phyloP scores from a whole-genome alignment of 1,284 basidiomycete species.

The Naganishia albida region DNA sequence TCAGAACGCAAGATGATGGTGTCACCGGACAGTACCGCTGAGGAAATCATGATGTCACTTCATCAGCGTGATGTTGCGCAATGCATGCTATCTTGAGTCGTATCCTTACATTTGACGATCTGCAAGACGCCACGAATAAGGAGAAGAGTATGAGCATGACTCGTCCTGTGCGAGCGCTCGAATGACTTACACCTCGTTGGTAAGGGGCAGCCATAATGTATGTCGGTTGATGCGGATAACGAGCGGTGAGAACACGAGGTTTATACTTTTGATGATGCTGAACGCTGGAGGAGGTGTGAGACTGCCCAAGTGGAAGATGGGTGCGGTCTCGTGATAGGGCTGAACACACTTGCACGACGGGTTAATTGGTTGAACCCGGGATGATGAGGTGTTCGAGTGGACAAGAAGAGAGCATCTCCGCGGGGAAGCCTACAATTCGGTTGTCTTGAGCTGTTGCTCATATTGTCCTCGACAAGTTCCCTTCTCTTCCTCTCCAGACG shows the following conservation, averaged over 20 bases:
- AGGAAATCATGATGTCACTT: background rate
- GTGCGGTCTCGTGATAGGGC: too few species aligned
- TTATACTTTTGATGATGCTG: too few species aligned
- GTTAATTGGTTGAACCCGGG: background rate
- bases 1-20: slow-evolving; percentile 74
- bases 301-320: too few species aligned
- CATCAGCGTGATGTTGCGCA: background rate
- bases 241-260: too few species aligned
- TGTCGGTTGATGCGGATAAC: background rate
- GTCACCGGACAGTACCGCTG: slow-evolving; percentile 86
- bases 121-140: background rate
- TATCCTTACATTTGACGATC: slow-evolving; percentile 30
- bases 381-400: slow-evolving; percentile 6
- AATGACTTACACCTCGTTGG: slow-evolving; percentile 31
- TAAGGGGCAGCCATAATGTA: slow-evolving; percentile 27
- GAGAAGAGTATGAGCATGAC: background rate
- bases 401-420: background rate
- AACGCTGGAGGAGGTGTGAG: too few species aligned
- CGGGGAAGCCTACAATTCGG: background rate
- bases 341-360: background rate
- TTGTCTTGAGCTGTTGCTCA: background rate
- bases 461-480: too few species aligned
- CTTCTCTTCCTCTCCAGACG: background rate
- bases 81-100: background rate
- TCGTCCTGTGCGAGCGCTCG: background rate